Percentiles rank a stretch among this genome's conserved stretches.
Evolutionary conservation across 177 flowering plant genomes (phyloP).

Genomic region (Vitis hybrid): DNA sequence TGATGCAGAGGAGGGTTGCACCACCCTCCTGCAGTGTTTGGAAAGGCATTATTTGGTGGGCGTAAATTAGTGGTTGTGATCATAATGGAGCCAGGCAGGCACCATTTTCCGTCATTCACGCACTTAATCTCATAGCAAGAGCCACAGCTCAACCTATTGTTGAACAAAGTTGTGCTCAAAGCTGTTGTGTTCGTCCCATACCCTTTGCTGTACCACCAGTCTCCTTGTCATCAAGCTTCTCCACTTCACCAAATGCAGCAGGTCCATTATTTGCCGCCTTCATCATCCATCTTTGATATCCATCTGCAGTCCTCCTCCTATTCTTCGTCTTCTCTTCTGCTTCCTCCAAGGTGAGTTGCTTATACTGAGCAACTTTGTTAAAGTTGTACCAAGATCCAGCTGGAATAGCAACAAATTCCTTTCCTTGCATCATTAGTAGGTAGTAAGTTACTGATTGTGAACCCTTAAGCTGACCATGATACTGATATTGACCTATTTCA

Average conservation of each 20-base stretch:
- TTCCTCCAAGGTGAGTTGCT: constrained; percentile 98
- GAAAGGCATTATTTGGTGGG: too few relatives aligned
- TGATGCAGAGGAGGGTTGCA: too few relatives aligned
- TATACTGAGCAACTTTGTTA: constrained; percentile 95
- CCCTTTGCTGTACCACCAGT: constrained; percentile 8
- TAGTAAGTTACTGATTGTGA: constrained; percentile 88
- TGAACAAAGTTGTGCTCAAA: too few relatives aligned
- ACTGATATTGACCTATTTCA: constrained; percentile 91
- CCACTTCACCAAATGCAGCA: constrained; percentile 90
- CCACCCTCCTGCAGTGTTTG: too few relatives aligned
- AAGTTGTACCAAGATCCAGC: constrained; percentile 99
- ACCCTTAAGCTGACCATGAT: constrained; percentile 91
- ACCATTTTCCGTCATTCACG: too few relatives aligned
- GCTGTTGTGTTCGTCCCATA: too few relatives aligned
- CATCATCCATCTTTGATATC: constrained; percentile 99
- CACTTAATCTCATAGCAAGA: too few relatives aligned
- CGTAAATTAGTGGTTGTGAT: too few relatives aligned
- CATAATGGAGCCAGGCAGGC: too few relatives aligned
- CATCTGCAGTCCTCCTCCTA: constrained; percentile 87
- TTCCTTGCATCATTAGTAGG: constrained; percentile 78
- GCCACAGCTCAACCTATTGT: too few relatives aligned
- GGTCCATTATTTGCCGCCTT: constrained; percentile 90
- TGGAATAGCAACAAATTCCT: constrained; percentile 28
- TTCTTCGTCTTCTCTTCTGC: constrained; percentile 99
- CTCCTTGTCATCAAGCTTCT: constrained; percentile 62